A percentile compares a stretch with the other conserved stretches of the same genome.
These are phyloP conservation scores for Fraxinus quadrangulata DNA, from an alignment of 257 asterid species.

Conservation along the genomic window DNA sequence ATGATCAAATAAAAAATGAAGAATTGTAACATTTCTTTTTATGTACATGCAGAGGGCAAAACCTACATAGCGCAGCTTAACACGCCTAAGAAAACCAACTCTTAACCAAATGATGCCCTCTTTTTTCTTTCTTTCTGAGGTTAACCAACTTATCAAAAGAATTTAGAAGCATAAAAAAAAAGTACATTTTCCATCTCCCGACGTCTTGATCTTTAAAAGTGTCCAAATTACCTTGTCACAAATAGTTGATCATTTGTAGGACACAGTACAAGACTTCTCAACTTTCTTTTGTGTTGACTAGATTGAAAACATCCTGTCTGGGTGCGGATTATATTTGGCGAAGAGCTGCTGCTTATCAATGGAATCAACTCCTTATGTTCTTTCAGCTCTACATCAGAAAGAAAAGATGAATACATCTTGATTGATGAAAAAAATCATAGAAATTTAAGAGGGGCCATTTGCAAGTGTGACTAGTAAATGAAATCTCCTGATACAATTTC, in stretches of 20 bases:
- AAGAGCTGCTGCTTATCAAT: conserved; percentile 30
- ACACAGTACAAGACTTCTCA: conserved; percentile 50
- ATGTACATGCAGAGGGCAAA: neutral
- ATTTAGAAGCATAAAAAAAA: neutral
- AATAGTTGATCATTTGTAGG: conserved; percentile 54
- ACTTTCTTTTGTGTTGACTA: conserved; percentile 59
- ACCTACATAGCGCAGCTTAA: neutral
- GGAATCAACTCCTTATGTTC: conserved; percentile 46
- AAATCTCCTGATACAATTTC: neutral
- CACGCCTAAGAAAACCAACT: neutral
- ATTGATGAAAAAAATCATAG: neutral
- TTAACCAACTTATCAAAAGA: neutral
- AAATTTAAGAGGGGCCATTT: neutral
- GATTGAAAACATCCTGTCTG: conserved; percentile 36
- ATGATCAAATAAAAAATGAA: neutral
- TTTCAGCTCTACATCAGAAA: conserved; percentile 41
- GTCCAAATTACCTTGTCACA: conserved; percentile 40
- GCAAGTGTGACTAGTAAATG: neutral
- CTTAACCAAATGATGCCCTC: neutral
- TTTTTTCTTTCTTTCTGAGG: neutral
- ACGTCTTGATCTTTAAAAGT: conserved; percentile 5
- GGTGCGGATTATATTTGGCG: conserved; percentile 38
- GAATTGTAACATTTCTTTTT: neutral
- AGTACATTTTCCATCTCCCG: neutral
- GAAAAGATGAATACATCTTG: conserved; percentile 1